Evolutionary conservation across 192 early-diverging fungal genomes (phyloP).

Genomic region (Mortierella hygrophila): DNA sequence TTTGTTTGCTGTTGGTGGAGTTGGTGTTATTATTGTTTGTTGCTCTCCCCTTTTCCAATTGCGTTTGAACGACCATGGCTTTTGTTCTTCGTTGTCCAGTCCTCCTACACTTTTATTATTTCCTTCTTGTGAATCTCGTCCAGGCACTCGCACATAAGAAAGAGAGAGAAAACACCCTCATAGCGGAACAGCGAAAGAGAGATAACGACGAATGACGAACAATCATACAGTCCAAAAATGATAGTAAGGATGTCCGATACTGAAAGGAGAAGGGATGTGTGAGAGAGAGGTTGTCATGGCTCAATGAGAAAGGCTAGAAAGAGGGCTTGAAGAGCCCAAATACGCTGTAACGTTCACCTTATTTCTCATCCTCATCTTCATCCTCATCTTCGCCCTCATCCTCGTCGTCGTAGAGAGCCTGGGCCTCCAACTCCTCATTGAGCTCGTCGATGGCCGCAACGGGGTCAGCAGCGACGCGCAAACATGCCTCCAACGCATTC

Average conservation of each 20-base stretch:
- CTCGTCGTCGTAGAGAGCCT: not conserved
- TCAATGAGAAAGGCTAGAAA: not conserved
- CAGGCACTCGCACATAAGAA: not conserved
- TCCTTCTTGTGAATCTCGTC: not conserved
- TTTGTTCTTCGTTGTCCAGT: not conserved
- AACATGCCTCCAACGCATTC: conserved; percentile 41
- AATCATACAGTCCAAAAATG: not conserved
- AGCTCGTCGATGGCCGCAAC: conserved; percentile 23
- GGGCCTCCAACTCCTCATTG: conserved; percentile 26
- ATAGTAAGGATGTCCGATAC: not conserved
- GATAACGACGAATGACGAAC: not conserved
- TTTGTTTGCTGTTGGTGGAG: not conserved
- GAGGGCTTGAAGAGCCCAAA: not conserved
- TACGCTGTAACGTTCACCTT: not conserved
- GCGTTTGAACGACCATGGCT: not conserved
- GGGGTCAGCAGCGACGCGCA: conserved; percentile 29
- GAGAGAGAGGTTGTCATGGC: not conserved
- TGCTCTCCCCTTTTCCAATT: not conserved
- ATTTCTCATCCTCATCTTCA: not conserved
- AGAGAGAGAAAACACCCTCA: not conserved
- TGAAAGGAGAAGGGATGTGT: not conserved
- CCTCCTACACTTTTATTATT: not conserved
- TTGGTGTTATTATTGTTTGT: not conserved
- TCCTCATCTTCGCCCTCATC: conserved; percentile 3
- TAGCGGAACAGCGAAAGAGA: not conserved